These are phyloP conservation scores for Nakazawaea holstii DNA, from an alignment of 805 yeast genomes.

Conservation along the genomic window DNA sequence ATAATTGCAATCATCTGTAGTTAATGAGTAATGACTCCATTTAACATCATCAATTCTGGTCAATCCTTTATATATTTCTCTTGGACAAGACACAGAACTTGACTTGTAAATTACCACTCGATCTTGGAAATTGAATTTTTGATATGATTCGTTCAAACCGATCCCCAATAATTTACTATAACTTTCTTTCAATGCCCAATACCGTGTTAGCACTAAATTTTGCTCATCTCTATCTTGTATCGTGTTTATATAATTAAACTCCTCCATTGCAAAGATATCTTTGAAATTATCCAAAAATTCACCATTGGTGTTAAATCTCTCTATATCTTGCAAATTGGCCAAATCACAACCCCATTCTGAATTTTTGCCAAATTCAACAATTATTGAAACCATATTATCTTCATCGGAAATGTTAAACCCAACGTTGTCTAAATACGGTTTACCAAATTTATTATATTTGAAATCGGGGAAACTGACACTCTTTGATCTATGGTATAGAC, in stretches of 20 bases:
- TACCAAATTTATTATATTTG: conserved; percentile 41
- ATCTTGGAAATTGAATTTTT: conserved; percentile 5
- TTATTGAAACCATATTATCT: conserved; percentile 41
- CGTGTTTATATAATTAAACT: conserved; percentile 21
- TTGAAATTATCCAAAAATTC: conserved; percentile 29
- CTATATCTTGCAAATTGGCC: conserved; percentile 30
- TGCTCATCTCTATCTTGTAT: conserved; percentile 13
- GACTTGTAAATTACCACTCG: neutral
- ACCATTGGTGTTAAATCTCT: conserved; percentile 24
- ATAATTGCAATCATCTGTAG: neutral
- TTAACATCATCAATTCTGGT: neutral
- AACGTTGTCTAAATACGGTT: conserved; percentile 39
- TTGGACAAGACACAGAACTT: no score
- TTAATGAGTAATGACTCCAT: neutral
- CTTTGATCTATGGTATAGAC: conserved; percentile 20
- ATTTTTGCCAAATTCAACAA: conserved; percentile 24
- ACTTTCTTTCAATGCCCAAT: conserved; percentile 81
- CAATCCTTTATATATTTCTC: neutral
- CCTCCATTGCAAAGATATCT: conserved; percentile 23
- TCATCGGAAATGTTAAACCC: conserved; percentile 61
- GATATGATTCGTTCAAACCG: conserved; percentile 7
- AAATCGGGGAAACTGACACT: conserved; percentile 20
- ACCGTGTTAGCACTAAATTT: conserved; percentile 41
- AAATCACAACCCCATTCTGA: conserved; percentile 42
- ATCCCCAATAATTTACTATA: conserved; percentile 44